Evolutionary conservation across 108 stramenopile species (phyloP).

Genomic region (Cylindrotheca fusiformis): DNA sequence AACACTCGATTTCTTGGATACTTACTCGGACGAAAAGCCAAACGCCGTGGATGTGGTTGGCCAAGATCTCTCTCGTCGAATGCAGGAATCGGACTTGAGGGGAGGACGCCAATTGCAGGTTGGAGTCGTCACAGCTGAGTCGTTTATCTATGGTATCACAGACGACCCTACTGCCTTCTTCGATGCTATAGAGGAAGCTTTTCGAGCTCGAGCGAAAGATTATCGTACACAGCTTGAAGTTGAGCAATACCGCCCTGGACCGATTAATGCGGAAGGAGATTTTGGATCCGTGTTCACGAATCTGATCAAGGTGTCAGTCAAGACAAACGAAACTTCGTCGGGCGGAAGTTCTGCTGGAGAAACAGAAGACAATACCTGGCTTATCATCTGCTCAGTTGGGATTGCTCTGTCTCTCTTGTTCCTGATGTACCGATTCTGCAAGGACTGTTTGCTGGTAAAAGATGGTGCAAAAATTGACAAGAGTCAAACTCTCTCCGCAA

Average conservation of each 20-base stretch:
- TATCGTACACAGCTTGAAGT: conserved; percentile 6
- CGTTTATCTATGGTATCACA: conserved; percentile 10
- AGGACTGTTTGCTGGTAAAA: conserved; percentile 12
- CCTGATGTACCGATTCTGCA: conserved; percentile 11
- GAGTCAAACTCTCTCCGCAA: conserved; percentile 3
- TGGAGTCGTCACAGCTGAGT: conserved; percentile 4
- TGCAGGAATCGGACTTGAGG: neutral
- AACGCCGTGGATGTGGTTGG: conserved; percentile 3
- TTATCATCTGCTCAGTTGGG: conserved; percentile 3
- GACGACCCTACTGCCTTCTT: conserved; percentile 1
- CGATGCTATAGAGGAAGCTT: neutral
- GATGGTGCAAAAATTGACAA: conserved; percentile 10
- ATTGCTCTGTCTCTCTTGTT: conserved; percentile 1
- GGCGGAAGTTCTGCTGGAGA: neutral
- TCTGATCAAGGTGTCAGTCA: conserved; percentile 4
- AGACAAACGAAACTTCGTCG: neutral
- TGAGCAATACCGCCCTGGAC: conserved; percentile 13
- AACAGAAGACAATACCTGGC: neutral
- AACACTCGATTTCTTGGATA: conserved; percentile 12
- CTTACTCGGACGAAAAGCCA: conserved; percentile 3
- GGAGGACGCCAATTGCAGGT: neutral
- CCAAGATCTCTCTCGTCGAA: conserved; percentile 3
- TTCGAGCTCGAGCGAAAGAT: neutral
- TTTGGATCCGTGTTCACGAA: conserved; percentile 5
- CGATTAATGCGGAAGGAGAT: conserved; percentile 7